Percentiles rank a stretch among this genome's conserved stretches.
phyloP scores from a whole-genome alignment of 2,329 filamentous ascomycete genomes.

The Endoconidiophora polonica region DNA sequence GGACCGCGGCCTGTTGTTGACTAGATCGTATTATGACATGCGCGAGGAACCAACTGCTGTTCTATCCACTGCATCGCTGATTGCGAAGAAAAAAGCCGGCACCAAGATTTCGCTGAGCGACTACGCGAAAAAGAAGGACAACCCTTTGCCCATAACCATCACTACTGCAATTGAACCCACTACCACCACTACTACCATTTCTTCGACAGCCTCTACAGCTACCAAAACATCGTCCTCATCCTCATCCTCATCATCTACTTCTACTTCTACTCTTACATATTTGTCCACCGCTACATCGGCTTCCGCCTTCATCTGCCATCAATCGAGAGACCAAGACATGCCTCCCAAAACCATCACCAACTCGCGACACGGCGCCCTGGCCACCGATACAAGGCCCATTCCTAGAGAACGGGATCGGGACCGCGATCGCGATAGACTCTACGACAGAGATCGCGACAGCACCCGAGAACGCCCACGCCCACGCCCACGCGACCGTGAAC shows the following conservation, averaged over 20 bases:
- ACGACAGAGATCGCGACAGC: neutral
- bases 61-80: constrained; percentile 22
- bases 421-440: neutral
- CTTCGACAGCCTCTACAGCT: neutral
- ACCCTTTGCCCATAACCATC: neutral
- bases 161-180: neutral
- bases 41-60: constrained; percentile 31
- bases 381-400: neutral
- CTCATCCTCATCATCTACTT: neutral
- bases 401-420: constrained; percentile 6
- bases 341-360: neutral
- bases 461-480: neutral
- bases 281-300: too few species aligned
- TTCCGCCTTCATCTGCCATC: too few species aligned
- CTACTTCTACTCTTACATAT: neutral
- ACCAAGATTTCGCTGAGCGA: constrained; percentile 40
- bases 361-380: neutral
- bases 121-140: constrained; percentile 38
- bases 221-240: neutral
- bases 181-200: neutral
- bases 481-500: constrained; percentile 1
- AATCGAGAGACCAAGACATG: neutral
- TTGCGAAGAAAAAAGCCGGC: constrained; percentile 30
- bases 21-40: constrained; percentile 40
- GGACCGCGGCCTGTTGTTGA: constrained; percentile 40